Conservation (phyloP, 208 protist species). For the Strigomonas culicis region DNA sequence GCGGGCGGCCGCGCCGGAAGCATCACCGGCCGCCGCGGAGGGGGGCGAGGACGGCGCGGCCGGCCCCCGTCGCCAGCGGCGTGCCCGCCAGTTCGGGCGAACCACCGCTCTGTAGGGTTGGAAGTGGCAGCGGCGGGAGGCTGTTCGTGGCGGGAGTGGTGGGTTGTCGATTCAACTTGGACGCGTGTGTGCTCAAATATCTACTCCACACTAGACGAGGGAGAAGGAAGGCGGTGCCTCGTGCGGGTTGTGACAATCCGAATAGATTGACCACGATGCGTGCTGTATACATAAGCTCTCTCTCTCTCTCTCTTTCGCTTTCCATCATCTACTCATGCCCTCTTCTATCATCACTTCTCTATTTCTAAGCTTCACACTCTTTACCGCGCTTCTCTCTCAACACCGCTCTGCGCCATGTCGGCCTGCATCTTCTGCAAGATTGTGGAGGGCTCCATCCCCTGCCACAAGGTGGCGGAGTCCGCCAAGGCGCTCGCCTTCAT, state of each 20-base stretch:
- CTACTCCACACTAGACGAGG: too few relatives aligned
- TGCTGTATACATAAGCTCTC: too few relatives aligned
- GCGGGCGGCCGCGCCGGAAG: neutral
- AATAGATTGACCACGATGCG: too few relatives aligned
- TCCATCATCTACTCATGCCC: neutral
- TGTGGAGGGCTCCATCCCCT: conserved; percentile 71
- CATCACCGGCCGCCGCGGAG: neutral
- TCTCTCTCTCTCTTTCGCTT: too few relatives aligned
- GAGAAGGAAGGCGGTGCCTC: too few relatives aligned
- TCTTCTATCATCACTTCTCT: conserved; percentile 7
- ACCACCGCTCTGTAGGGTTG: conserved; percentile 19
- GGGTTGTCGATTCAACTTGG: too few relatives aligned
- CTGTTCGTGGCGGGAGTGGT: too few relatives aligned
- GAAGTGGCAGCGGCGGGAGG: too few relatives aligned
- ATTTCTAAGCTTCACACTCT: conserved; percentile 4
- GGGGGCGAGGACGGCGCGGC: conserved; percentile 3
- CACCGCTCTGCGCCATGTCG: neutral
- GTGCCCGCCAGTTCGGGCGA: conserved; percentile 27
- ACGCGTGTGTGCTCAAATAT: too few relatives aligned
- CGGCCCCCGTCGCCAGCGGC: conserved; percentile 22
- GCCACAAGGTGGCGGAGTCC: conserved; percentile 84
- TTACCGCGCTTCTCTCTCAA: neutral
- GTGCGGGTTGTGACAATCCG: too few relatives aligned
- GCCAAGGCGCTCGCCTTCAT: conserved; percentile 80
- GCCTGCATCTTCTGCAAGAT: conserved; percentile 89